Evolutionary conservation across 306 rosid genomes (phyloP).

Genomic region (Gillenia trifoliata): DNA sequence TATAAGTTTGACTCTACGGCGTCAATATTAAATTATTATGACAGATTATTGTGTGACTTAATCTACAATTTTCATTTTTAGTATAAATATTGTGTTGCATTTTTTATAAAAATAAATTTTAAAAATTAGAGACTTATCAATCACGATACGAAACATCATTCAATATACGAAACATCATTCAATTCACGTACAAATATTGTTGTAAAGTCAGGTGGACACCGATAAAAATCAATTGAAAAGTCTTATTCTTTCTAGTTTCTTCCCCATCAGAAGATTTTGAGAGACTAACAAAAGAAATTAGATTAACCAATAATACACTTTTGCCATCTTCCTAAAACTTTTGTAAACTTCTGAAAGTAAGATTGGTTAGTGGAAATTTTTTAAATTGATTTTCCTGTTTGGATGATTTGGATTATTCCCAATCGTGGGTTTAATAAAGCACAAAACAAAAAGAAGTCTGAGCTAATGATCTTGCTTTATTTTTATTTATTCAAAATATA

Average conservation of each 20-base stretch:
- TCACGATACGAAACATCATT: no score
- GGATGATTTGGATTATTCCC: conserved; percentile 32
- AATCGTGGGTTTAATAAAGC: conserved; percentile 24
- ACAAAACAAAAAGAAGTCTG: conserved; percentile 4
- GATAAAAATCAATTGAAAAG: conserved; percentile 8
- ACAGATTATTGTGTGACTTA: no score
- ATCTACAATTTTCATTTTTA: no score
- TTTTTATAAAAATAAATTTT: no score
- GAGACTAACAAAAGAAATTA: conserved; percentile 6
- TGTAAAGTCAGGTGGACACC: conserved; percentile 25
- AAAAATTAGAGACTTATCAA: no score
- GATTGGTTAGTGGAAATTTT: conserved; percentile 27
- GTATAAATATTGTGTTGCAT: no score
- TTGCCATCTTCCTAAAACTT: conserved; percentile 12
- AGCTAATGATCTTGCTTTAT: conserved; percentile 12
- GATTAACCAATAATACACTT: conserved; percentile 16
- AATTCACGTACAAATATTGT: not conserved
- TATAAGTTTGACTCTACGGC: no score
- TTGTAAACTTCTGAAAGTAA: conserved; percentile 10
- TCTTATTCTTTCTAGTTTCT: not conserved
- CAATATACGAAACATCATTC: not conserved
- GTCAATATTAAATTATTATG: no score
- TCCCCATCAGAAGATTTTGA: conserved; percentile 21
- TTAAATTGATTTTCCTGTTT: conserved; percentile 15
- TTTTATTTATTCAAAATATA: not conserved